Conservation (phyloP, 352 stramenopile genomes). For the Pythium guiyangense region DNA sequence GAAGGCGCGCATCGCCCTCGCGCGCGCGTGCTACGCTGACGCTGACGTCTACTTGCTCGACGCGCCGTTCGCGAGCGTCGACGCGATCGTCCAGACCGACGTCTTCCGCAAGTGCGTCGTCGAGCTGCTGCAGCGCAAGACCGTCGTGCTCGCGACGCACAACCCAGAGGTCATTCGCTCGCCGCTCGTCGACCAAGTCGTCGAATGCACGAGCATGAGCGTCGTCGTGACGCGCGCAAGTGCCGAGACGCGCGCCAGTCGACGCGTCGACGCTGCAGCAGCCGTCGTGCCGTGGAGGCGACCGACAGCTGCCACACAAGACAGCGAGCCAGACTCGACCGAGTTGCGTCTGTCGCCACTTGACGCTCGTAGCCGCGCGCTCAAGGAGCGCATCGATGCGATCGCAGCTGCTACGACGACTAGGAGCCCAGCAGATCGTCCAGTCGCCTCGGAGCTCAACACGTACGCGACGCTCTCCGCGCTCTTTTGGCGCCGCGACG, state of each 20-base stretch:
- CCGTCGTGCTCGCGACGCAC: constrained; percentile 48
- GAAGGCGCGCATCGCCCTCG: constrained; percentile 45
- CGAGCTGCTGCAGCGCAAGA: constrained; percentile 36
- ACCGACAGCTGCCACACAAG: background rate
- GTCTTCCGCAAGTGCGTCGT: constrained; percentile 49
- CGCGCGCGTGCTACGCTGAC: constrained; percentile 45
- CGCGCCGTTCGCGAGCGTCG: constrained; percentile 39
- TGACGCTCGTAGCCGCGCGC: background rate
- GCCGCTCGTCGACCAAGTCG: constrained; percentile 26
- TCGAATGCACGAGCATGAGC: constrained; percentile 9
- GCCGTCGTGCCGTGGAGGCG: background rate
- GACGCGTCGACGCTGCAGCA: background rate
- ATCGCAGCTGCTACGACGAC: background rate
- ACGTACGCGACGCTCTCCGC: constrained; percentile 20
- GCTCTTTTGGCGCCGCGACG: constrained; percentile 18
- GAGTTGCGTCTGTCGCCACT: background rate
- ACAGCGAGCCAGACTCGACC: background rate
- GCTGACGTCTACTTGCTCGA: constrained; percentile 48
- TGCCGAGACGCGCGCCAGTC: background rate
- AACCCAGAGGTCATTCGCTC: constrained; percentile 42
- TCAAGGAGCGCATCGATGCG: background rate
- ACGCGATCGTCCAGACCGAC: constrained; percentile 48
- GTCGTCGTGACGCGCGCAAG: background rate
- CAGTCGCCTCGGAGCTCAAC: background rate
- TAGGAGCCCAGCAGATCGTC: too few relatives aligned